phyloP scores from a whole-genome alignment of 2,329 filamentous ascomycete genomes.

The Aspergillus sp. region DNA sequence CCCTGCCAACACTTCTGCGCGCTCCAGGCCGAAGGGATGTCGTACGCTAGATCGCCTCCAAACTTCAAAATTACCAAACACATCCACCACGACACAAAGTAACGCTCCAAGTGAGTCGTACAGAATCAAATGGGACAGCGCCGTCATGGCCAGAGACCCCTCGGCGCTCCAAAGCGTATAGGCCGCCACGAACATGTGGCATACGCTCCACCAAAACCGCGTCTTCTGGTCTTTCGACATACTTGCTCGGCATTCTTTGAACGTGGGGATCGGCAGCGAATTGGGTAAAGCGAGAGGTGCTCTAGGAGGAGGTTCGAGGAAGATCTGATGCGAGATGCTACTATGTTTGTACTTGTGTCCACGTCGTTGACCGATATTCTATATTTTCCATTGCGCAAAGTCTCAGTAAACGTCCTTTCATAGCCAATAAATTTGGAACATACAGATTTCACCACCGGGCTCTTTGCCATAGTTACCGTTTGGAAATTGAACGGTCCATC shows the following conservation, averaged over 20 bases:
- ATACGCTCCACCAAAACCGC: slow-evolving; percentile 80
- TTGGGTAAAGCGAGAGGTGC: slow-evolving; percentile 84
- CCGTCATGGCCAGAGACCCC: slow-evolving; percentile 83
- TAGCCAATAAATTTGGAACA: slow-evolving; percentile 1
- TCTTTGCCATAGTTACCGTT: slow-evolving; percentile 68
- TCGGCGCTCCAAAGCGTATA: slow-evolving; percentile 81
- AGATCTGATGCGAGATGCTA: slow-evolving; percentile 92
- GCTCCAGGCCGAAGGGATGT: slow-evolving; percentile 86
- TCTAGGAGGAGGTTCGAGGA: slow-evolving; percentile 80
- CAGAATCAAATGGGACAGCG: slow-evolving; percentile 84
- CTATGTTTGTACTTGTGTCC: slow-evolving; percentile 98
- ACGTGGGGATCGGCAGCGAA: slow-evolving; percentile 83
- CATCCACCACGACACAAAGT: slow-evolving; percentile 85
- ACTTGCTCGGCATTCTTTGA: slow-evolving; percentile 78
- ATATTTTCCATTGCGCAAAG: slow-evolving; percentile 10
- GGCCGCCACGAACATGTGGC: slow-evolving; percentile 74
- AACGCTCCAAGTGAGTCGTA: slow-evolving; percentile 92
- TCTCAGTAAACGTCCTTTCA: neutral
- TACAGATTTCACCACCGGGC: slow-evolving; percentile 67
- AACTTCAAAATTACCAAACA: slow-evolving; percentile 93
- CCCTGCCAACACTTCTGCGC: slow-evolving; percentile 86
- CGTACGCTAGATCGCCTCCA: slow-evolving; percentile 90
- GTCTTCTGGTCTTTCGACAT: slow-evolving; percentile 83
- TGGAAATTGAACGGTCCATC: slow-evolving; percentile 84
- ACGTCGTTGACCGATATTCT: slow-evolving; percentile 85